phyloP scores from a whole-genome alignment of 345 rosid genomes.

The Acer saccharum region DNA sequence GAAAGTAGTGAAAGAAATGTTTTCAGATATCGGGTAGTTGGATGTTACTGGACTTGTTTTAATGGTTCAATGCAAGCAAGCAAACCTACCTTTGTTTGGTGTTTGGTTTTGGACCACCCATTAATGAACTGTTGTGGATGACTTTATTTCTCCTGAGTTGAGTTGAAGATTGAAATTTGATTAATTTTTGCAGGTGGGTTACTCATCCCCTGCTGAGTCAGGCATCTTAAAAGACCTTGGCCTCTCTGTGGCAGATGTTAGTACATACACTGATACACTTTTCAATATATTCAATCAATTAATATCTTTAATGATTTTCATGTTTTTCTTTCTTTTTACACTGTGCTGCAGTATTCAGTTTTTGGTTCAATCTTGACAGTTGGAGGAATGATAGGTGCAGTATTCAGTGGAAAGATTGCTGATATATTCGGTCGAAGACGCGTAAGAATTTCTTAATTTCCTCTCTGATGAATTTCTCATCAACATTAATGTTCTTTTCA shows the following conservation, averaged over 20 bases:
- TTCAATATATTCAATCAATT: too few relatives aligned
- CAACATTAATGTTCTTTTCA: not conserved
- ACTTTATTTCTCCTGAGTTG: too few relatives aligned
- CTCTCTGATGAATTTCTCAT: not conserved
- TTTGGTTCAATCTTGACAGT: slow-evolving; percentile 57
- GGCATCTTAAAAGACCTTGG: slow-evolving; percentile 66
- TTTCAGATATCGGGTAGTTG: too few relatives aligned
- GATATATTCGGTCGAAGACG: slow-evolving; percentile 47
- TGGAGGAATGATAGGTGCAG: slow-evolving; percentile 61
- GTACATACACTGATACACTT: slow-evolving; percentile 8
- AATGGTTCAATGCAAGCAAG: too few relatives aligned
- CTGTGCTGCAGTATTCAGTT: slow-evolving; percentile 44
- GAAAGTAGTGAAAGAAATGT: too few relatives aligned
- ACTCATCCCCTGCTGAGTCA: slow-evolving; percentile 70
- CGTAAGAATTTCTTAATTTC: slow-evolving; percentile 22
- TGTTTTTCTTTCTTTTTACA: not conserved
- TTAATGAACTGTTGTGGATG: too few relatives aligned
- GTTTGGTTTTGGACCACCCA: too few relatives aligned
- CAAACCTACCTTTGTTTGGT: too few relatives aligned
- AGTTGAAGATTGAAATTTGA: too few relatives aligned
- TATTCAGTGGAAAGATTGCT: slow-evolving; percentile 43
- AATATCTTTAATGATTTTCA: not conserved
- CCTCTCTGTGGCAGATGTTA: slow-evolving; percentile 58
- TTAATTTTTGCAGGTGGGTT: slow-evolving; percentile 46
- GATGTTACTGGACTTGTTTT: too few relatives aligned